Conservation (phyloP, 192 early-diverging fungal genomes). For the Coemansia sp. region DNA sequence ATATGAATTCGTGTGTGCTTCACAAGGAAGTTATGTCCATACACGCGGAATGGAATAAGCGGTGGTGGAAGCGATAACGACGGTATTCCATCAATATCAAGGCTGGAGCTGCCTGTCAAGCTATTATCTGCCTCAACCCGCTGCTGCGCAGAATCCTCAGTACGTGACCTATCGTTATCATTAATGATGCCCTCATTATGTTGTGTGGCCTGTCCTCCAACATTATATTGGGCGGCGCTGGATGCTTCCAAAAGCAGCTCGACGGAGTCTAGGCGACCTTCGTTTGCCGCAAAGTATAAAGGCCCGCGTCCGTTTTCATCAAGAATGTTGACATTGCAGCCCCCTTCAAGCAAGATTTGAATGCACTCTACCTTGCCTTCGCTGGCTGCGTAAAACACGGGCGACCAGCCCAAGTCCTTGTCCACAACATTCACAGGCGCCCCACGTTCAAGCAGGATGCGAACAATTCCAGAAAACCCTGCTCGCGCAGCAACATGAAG, state of each 20-base stretch:
- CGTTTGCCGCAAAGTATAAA: constrained; percentile 87
- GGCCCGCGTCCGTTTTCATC: constrained; percentile 86
- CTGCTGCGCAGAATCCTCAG: background rate
- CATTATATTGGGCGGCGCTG: background rate
- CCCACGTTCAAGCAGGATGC: constrained; percentile 70
- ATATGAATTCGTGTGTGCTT: constrained; percentile 86
- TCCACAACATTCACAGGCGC: constrained; percentile 79
- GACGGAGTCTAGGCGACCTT: constrained; percentile 83
- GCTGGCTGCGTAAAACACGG: constrained; percentile 91
- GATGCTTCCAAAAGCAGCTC: constrained; percentile 72
- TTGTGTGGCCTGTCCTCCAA: background rate
- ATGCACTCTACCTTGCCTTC: constrained; percentile 87
- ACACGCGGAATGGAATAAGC: constrained; percentile 96
- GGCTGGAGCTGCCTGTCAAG: constrained; percentile 44
- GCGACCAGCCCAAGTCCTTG: constrained; percentile 93
- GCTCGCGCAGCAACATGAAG: constrained; percentile 85
- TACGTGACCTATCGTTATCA: background rate
- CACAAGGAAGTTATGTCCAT: constrained; percentile 96
- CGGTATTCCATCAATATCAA: constrained; percentile 89
- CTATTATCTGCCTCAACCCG: constrained; percentile 18
- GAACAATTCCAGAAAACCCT: constrained; percentile 71
- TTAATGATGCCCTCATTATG: background rate
- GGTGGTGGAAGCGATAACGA: constrained; percentile 94
- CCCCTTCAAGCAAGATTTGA: constrained; percentile 73
- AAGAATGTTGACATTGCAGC: constrained; percentile 66